Conservation (phyloP, 305 asterid genomes). For the Fraxinus velutina region DNA sequence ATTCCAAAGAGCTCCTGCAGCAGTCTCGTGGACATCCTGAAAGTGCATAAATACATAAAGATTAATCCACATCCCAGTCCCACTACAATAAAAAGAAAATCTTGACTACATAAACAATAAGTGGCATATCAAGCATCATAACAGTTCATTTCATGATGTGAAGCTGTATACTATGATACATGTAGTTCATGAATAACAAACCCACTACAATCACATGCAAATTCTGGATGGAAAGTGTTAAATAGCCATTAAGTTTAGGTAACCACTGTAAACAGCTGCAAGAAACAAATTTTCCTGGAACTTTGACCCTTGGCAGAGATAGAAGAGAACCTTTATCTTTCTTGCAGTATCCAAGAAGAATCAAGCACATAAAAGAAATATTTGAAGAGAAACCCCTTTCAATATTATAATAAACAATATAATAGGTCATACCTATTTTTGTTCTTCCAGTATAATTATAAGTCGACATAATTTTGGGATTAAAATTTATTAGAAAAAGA, state of each 20-base stretch:
- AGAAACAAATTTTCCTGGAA: neutral
- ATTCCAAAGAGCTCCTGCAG: constrained; percentile 98
- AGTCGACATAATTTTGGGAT: neutral
- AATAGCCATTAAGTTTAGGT: neutral
- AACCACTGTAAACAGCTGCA: neutral
- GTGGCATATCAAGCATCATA: neutral
- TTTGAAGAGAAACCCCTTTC: neutral
- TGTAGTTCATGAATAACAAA: constrained; percentile 6
- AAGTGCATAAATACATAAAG: constrained; percentile 13
- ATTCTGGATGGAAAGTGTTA: neutral
- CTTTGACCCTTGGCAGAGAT: neutral
- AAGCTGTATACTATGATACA: neutral
- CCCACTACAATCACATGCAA: neutral
- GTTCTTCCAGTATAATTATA: neutral
- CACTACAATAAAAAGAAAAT: neutral
- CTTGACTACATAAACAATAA: neutral
- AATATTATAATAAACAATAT: neutral
- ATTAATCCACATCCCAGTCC: neutral
- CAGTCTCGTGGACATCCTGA: constrained; percentile 97
- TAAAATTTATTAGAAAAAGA: neutral
- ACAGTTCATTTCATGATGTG: neutral
- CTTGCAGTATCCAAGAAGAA: neutral
- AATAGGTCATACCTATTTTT: neutral
- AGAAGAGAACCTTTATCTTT: neutral
- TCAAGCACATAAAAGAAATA: neutral